phyloP scores from a whole-genome alignment of 169 alveolate genomes.

The Eimeria necatrix region DNA sequence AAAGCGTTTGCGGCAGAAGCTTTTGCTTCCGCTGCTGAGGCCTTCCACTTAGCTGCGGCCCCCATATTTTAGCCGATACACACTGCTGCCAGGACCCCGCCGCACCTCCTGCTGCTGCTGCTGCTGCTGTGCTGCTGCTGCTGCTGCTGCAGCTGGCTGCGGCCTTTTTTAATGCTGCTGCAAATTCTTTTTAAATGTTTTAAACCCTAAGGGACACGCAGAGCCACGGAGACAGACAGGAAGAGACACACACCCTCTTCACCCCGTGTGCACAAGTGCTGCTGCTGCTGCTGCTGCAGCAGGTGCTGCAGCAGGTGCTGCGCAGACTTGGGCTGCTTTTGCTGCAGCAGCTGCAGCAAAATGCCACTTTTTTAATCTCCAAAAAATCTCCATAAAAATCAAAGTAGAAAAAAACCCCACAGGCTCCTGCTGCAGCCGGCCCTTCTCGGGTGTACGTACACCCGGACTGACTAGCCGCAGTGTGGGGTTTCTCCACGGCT shows the following conservation, averaged over 20 bases:
- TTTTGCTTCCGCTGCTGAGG: background rate
- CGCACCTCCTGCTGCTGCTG: slow-evolving; percentile 13
- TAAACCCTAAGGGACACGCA: background rate
- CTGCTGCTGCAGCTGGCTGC: background rate
- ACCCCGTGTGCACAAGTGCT: background rate
- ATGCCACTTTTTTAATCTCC: no score
- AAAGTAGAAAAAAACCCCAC: no score
- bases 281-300: background rate
- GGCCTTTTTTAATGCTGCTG: background rate
- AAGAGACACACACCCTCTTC: background rate
- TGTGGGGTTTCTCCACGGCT: no score
- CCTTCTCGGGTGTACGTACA: no score
- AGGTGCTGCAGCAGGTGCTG: background rate
- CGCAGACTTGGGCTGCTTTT: background rate
- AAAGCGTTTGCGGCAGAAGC: background rate
- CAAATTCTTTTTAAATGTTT: background rate
- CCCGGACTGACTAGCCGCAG: no score
- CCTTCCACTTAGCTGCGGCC: background rate
- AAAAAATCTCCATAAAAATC: no score
- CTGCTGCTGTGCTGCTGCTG: slow-evolving; percentile 13
- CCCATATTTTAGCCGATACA: background rate
- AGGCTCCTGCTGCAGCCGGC: no score
- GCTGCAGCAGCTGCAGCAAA: background rate
- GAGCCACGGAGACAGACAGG: background rate
- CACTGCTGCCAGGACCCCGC: background rate